phyloP scores from a whole-genome alignment of 208 protist species.

The Leishmania braziliensis region DNA sequence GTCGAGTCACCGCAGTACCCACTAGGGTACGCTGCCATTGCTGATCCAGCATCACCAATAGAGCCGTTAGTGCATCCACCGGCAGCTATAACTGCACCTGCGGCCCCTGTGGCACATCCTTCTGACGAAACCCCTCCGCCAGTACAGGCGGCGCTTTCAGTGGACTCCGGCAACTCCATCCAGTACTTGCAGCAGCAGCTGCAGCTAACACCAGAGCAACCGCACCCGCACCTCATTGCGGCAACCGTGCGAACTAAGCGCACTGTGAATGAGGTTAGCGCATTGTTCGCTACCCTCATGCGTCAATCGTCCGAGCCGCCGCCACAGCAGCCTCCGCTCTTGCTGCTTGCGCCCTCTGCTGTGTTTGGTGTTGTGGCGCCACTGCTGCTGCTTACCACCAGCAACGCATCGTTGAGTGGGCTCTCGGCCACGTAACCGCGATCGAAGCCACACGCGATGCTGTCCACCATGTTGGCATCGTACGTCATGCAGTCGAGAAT shows the following conservation, averaged over 20 bases:
- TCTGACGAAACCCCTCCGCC: neutral
- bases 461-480: constrained; percentile 46
- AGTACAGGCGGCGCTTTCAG: neutral
- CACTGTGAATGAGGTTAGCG: constrained; percentile 23
- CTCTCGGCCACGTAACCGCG: constrained; percentile 36
- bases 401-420: constrained; percentile 55
- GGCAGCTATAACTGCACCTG: neutral
- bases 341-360: neutral
- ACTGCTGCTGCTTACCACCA: constrained; percentile 18
- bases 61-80: neutral
- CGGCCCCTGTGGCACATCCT: too few species aligned
- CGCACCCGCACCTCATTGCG: constrained; percentile 25
- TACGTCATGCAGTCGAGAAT: constrained; percentile 65
- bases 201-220: constrained; percentile 24
- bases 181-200: constrained; percentile 25
- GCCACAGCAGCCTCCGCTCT: neutral
- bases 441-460: constrained; percentile 50
- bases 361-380: neutral
- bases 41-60: neutral
- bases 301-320: neutral
- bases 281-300: constrained; percentile 2
- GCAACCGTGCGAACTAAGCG: constrained; percentile 22
- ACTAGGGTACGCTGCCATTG: neutral
- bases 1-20: neutral
- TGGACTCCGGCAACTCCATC: neutral